Base-by-base conservation (phyloP, 805 yeast genomes). In the Saccharomycopsis malanga region DNA sequence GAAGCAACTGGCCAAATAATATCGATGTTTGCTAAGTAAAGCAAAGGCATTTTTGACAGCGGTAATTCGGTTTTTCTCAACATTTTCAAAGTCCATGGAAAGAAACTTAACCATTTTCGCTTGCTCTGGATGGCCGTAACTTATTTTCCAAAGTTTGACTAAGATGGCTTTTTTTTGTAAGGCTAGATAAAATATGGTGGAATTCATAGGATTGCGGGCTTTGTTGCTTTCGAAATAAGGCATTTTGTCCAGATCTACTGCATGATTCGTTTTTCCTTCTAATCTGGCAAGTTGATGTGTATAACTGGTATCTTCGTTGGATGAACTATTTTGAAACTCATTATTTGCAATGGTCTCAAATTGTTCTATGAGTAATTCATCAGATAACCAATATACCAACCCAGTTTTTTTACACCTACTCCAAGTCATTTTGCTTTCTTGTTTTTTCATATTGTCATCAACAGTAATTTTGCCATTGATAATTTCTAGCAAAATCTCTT, bases 1-100 rank as follows among this genome's bases (percentile, higher is more conserved):
- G 61, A 93, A 89, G 20, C 82, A 79, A 0, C 97, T 96, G 0
- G 97, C 95, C 62, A 88, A 94, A 60, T 74, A 66, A 58, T 74
- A 85, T 36, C 98, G 68, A 62, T 89, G 98, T 58, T 87, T 87
- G 52, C 97, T 86, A 54, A 93, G 62, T 37, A 91, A 66, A 0
- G 87, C 98, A 69, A 78, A 91, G 0, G 98, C 98, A 65, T 91
- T 91, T 58, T 93, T 93, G 57, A 79, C 63, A 0, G 98, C 97
- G 1, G 97, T 96, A 0, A 85, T 71, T 55, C 71, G 76, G 96
- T 97, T 89, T 43, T 96, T 69, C 14, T 73, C 71, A 10, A n/a
- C 17, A 45, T 80, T 77, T 3, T 67, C 64, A 61, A 89, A 91
- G 58, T 93, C 93, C 59, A 89, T 83, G 18, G 70, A 68, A 56